Percentiles rank a stretch among this genome's conserved stretches.
phyloP scores from a whole-genome alignment of 441 rosid genomes.

The Populus hybrid region DNA sequence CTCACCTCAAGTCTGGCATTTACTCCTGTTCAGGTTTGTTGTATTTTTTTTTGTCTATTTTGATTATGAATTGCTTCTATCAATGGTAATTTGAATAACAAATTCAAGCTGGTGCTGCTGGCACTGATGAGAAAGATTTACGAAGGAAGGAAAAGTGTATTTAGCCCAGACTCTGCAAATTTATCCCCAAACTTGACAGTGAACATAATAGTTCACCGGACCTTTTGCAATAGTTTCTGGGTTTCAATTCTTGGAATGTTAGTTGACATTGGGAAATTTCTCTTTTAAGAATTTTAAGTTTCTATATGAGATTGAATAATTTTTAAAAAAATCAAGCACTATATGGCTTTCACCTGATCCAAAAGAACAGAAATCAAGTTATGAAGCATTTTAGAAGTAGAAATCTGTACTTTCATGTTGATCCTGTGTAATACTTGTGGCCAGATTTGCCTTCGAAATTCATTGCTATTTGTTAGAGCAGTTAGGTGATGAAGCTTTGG shows the following conservation, averaged over 20 bases:
- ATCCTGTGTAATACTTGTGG: background rate
- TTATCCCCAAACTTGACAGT: too few species aligned
- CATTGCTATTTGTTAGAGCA: background rate
- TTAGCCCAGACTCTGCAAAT: background rate
- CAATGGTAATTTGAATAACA: background rate
- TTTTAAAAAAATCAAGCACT: background rate
- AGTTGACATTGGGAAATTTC: background rate
- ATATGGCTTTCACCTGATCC: background rate
- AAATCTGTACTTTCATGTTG: background rate
- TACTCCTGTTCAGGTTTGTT: conserved; percentile 70
- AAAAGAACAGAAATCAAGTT: background rate
- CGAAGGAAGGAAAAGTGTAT: background rate
- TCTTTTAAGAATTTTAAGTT: background rate
- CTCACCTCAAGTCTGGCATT: conserved; percentile 91
- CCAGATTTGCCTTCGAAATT: background rate
- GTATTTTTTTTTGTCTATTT: conserved; percentile 12
- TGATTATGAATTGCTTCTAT: background rate
- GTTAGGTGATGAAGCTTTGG: background rate
- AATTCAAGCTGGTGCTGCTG: background rate
- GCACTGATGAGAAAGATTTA: background rate
- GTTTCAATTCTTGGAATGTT: background rate
- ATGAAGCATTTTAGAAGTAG: background rate
- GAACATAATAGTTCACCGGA: background rate
- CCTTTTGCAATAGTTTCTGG: background rate
- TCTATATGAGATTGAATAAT: background rate